A percentile compares a stretch with the other conserved stretches of the same genome.
These are phyloP conservation scores for Fomitopsis palustris DNA, from an alignment of 1,284 basidiomycete species.

Conservation along the genomic window DNA sequence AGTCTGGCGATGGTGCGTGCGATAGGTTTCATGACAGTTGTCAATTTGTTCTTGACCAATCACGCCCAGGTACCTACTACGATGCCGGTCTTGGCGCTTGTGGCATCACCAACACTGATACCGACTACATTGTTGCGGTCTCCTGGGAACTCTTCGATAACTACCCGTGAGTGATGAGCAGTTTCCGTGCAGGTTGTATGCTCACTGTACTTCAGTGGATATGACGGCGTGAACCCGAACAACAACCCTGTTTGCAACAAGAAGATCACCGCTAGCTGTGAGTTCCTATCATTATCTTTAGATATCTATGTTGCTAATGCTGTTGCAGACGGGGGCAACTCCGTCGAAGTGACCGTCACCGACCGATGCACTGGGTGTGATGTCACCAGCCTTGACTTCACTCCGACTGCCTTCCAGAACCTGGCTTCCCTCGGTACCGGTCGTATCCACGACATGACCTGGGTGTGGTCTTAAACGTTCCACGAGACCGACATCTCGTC, in stretches of 20 bases:
- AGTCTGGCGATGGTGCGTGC: conserved; percentile 46
- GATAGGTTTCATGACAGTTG: not conserved
- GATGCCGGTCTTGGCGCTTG: conserved; percentile 65
- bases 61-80: conserved; percentile 50
- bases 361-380: conserved; percentile 63
- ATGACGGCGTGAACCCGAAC: conserved; percentile 54
- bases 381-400: conserved; percentile 52
- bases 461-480: conserved; percentile 40
- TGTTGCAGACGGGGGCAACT: conserved; percentile 46
- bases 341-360: conserved; percentile 44
- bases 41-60: not conserved
- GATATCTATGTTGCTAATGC: not conserved
- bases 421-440: conserved; percentile 40
- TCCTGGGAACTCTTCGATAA: conserved; percentile 54
- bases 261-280: conserved; percentile 44
- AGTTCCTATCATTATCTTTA: conserved; percentile 17
- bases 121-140: conserved; percentile 59
- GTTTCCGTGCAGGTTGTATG: not conserved
- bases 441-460: conserved; percentile 46
- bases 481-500: not conserved
- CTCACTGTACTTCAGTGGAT: conserved; percentile 35
- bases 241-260: conserved; percentile 58
- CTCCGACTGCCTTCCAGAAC: conserved; percentile 48
- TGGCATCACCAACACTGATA: conserved; percentile 54
- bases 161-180: conserved; percentile 48